Percentiles rank a stretch among this genome's conserved stretches.
phyloP scores from a whole-genome alignment of 306 rosid genomes.

The Gastrolobium bilobum region DNA sequence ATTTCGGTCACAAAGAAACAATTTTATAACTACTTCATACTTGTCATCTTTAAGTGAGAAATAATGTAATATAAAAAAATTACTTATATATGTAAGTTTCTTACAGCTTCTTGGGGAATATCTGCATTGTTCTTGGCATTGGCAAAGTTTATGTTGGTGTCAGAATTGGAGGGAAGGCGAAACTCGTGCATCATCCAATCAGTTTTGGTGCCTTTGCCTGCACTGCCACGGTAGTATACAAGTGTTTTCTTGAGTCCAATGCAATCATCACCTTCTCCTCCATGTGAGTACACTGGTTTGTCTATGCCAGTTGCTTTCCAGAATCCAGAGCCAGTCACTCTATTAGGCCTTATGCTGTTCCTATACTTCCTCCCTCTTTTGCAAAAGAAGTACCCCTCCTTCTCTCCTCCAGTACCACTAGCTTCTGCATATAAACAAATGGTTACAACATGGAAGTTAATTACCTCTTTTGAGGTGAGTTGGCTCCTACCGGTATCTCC shows the following conservation, averaged over 20 bases:
- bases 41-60: not conserved
- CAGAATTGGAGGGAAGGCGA: slow-evolving; percentile 69
- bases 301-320: slow-evolving; percentile 96
- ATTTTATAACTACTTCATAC: too few species aligned
- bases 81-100: not conserved
- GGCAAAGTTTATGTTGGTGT: slow-evolving; percentile 14
- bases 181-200: slow-evolving; percentile 99
- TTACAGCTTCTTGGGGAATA: slow-evolving; percentile 71
- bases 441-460: slow-evolving; percentile 3
- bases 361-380: slow-evolving; percentile 92
- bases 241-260: slow-evolving; percentile 93
- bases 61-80: not conserved
- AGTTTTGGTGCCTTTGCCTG: slow-evolving; percentile 94
- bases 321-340: slow-evolving; percentile 89
- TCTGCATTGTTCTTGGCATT: slow-evolving; percentile 7
- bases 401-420: slow-evolving; percentile 58
- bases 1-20: too few species aligned
- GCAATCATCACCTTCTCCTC: slow-evolving; percentile 60
- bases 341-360: slow-evolving; percentile 86
- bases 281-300: slow-evolving; percentile 54
- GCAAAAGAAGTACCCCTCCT: slow-evolving; percentile 86
- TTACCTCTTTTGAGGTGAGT: too few species aligned
- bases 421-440: slow-evolving; percentile 48
- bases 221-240: slow-evolving; percentile 88
- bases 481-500: too few species aligned